A percentile compares a stretch with the other conserved stretches of the same genome.
These are phyloP conservation scores for Cercospora sp. DNA, from an alignment of 2,329 filamentous ascomycete species.

Conservation along the genomic window DNA sequence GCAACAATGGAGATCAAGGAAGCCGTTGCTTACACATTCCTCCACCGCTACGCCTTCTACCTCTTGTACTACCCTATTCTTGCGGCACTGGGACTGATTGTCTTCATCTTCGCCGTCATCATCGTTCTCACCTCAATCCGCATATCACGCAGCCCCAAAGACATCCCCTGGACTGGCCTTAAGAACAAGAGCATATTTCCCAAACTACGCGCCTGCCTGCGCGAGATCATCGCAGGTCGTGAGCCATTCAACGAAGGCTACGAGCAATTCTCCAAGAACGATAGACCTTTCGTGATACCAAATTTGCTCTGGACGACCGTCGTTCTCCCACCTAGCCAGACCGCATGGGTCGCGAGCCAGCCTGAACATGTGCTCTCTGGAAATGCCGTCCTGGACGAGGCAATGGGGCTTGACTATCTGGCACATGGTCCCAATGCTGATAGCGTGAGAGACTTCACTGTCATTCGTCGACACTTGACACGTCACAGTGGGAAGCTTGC, in stretches of 20 bases:
- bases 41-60: slow-evolving; percentile 1
- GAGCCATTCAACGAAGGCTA: slow-evolving; percentile 9
- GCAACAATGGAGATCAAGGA: background rate
- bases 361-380: slow-evolving; percentile 17
- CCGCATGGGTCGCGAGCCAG: slow-evolving; percentile 17
- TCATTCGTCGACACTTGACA: slow-evolving; percentile 22
- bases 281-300: slow-evolving; percentile 11
- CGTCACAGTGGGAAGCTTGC: slow-evolving; percentile 18
- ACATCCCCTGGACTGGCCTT: background rate
- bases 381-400: slow-evolving; percentile 11
- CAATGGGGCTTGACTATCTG: slow-evolving; percentile 16
- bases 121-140: background rate
- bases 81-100: background rate
- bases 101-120: background rate
- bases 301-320: slow-evolving; percentile 19
- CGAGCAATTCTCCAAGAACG: slow-evolving; percentile 8
- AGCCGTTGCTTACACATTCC: background rate
- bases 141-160: background rate
- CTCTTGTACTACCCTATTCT: slow-evolving; percentile 1
- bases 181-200: background rate
- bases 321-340: slow-evolving; percentile 20
- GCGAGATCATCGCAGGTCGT: slow-evolving; percentile 2
- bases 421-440: slow-evolving; percentile 15
- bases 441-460: slow-evolving; percentile 18
- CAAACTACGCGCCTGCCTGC: background rate